These are phyloP conservation scores for Spinellus fusiger DNA, from an alignment of 192 early-diverging fungal species.

Conservation along the genomic window DNA sequence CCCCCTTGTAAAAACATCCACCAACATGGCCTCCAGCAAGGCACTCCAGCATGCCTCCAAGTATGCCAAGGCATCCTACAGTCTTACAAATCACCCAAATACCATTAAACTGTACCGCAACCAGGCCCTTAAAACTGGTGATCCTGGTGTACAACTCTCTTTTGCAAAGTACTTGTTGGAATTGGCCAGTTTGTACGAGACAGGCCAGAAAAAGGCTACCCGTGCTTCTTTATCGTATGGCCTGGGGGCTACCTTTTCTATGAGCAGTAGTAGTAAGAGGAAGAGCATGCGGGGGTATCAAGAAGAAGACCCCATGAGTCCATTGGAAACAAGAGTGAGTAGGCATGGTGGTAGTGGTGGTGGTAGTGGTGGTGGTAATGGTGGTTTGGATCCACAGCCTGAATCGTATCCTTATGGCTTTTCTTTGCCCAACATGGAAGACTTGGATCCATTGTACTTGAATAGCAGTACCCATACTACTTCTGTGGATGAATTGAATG, in stretches of 20 bases:
- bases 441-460: not conserved
- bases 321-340: not conserved
- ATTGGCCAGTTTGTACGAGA: conserved; percentile 45
- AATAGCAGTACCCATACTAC: not conserved
- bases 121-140: conserved; percentile 71
- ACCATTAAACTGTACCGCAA: conserved; percentile 64
- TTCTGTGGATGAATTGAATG: not conserved
- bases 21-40: not conserved
- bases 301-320: too few species aligned
- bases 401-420: not conserved
- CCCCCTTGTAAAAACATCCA: not conserved
- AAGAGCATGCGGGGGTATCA: too few species aligned
- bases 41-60: not conserved
- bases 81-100: conserved; percentile 21
- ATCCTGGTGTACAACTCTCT: conserved; percentile 62
- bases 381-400: not conserved
- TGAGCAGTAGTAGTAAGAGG: too few species aligned
- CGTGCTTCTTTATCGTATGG: too few species aligned
- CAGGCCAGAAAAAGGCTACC: not conserved
- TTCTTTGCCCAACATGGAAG: not conserved
- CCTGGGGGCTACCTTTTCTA: too few species aligned
- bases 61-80: conserved; percentile 22
- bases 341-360: not conserved
- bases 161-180: conserved; percentile 75
- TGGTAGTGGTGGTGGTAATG: not conserved